Percentiles rank a stretch among this genome's conserved stretches.
phyloP scores from a whole-genome alignment of 495 filamentous ascomycete genomes.

The Bathelium albidoporum region DNA sequence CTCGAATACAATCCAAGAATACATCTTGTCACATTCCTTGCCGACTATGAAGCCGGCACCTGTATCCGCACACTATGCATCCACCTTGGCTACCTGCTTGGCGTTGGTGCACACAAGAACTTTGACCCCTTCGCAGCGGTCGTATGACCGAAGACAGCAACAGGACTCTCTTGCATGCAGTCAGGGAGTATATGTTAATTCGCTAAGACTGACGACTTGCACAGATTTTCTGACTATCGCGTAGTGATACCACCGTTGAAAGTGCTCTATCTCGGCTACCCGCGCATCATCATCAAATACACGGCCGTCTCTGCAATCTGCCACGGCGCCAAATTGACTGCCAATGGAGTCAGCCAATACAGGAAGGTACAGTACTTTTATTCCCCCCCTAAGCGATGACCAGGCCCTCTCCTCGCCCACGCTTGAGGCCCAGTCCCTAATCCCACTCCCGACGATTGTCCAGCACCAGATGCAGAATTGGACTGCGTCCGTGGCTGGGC shows the following conservation, averaged over 20 bases:
- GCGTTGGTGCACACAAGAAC: conserved; percentile 93
- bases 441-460: background rate
- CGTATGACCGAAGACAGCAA: conserved; percentile 83
- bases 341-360: background rate
- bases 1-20: conserved; percentile 96
- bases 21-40: conserved; percentile 98
- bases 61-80: conserved; percentile 98
- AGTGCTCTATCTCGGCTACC: conserved; percentile 82
- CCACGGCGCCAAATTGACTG: background rate
- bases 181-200: conserved; percentile 88
- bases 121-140: conserved; percentile 83
- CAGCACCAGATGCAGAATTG: background rate
- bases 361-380: no score
- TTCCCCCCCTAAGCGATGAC: background rate
- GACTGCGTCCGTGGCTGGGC: background rate
- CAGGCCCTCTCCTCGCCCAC: background rate
- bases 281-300: conserved; percentile 88
- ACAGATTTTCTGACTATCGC: conserved; percentile 73
- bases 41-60: conserved; percentile 94
- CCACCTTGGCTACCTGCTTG: conserved; percentile 82
- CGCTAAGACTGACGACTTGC: conserved; percentile 85
- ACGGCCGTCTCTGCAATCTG: background rate
- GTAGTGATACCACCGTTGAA: conserved; percentile 84
- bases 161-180: conserved; percentile 90
- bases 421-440: background rate